Base-by-base conservation (phyloP, 306 rosid genomes). In the Quercus variabilis region DNA sequence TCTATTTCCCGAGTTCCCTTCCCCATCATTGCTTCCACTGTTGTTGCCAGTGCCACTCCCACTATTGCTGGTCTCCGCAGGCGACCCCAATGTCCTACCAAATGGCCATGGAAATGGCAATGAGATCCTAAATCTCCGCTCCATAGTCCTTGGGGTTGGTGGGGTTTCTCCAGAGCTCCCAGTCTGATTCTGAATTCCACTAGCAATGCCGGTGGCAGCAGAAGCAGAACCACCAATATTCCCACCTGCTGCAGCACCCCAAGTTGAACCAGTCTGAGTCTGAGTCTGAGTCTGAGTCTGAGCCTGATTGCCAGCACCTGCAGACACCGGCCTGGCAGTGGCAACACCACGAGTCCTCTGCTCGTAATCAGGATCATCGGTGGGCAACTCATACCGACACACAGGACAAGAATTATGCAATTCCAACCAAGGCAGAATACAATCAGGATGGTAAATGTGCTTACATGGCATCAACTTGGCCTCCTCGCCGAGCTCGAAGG, bases 321-420 rank as follows among this genome's bases (percentile, higher is more conserved):
- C 20, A 23, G 72, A 30, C 26, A 67, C 21, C 3, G 72, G 41
- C 72, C 72, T 68, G 46, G 82, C 79, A 41, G 71, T 70, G 5
- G 78, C 64, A 12, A 74, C 43, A n/a, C 62, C 86, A 26, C 43
- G 85, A 73, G 76, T 58, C 80, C 91, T 87, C 81, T 89, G 94
- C 79, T 94, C 98, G 60, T 94, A 90, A 38, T 92, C 97, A 0
- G 88, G 75, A 74, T 94, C 98, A 75, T 94, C 97, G 0, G 98
- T 94, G 3, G 98, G 97, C 86, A 94, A 71, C 91, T 94, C 98
- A 18, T 87, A 41, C 11, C 98, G 97, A 69, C 98, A 94, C n/a
- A 94, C 98, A 0, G 98, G 98, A 54, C 98, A 94, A 52, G 98
- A 89, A 79, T 94, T 94, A 56, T 94, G 98, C 88, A 92, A 23